phyloP scores from a whole-genome alignment of 148 eudicot genomes.

The Hydrangea macrophylla region DNA sequence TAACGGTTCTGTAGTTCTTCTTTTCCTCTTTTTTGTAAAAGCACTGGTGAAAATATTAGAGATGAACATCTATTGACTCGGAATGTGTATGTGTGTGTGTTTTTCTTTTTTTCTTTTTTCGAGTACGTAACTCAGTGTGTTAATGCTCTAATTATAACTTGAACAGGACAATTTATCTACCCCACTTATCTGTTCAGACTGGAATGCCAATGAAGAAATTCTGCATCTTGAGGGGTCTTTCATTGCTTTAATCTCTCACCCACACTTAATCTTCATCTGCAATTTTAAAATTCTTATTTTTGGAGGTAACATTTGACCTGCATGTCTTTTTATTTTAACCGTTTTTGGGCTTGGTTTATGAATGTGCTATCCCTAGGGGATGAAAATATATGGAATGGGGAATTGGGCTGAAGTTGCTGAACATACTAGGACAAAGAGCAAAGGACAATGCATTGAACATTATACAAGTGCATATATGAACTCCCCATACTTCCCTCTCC shows the following conservation, averaged over 20 bases:
- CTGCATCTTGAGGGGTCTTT: conserved; percentile 56
- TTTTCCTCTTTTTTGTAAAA: no score
- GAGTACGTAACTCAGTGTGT: no score
- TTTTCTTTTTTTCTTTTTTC: no score
- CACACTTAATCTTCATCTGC: background rate
- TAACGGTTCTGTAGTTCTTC: no score
- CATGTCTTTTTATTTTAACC: background rate
- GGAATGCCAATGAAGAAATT: conserved; percentile 82
- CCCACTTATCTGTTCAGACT: conserved; percentile 61
- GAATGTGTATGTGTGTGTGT: no score
- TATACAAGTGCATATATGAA: conserved; percentile 49
- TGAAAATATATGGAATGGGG: conserved; percentile 79
- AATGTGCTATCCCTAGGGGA: conserved; percentile 41
- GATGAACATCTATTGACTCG: no score
- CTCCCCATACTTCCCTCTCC: conserved; percentile 67
- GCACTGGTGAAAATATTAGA: no score
- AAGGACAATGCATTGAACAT: conserved; percentile 57
- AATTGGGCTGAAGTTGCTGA: conserved; percentile 84
- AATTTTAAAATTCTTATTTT: background rate
- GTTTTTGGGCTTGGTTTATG: background rate
- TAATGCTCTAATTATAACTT: background rate
- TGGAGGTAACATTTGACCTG: background rate
- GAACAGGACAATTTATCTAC: conserved; percentile 65
- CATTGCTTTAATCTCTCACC: conserved; percentile 1
- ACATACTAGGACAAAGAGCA: conserved; percentile 69